Evolutionary conservation across 371 early-diverging fungal species (phyloP).

Genomic region (Neoconidiobolus thromboides): DNA sequence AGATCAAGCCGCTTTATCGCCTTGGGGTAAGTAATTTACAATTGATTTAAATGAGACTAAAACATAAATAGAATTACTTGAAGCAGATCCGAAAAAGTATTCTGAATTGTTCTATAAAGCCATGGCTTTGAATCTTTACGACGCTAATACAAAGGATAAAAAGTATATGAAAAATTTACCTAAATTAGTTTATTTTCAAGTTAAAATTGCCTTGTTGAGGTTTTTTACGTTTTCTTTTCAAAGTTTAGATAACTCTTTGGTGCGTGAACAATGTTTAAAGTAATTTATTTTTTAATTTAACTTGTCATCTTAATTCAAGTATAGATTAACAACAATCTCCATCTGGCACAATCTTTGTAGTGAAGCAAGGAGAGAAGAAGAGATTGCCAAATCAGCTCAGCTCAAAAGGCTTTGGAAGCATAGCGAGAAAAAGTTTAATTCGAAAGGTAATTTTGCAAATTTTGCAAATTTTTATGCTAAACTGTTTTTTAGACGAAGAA

Average conservation of each 20-base stretch:
- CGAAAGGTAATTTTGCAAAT: slow-evolving; percentile 17
- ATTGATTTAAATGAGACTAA: neutral
- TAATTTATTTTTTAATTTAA: neutral
- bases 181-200: neutral
- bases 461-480: neutral
- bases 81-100: neutral
- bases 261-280: neutral
- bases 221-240: neutral
- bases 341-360: slow-evolving; percentile 49
- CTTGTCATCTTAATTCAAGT: neutral
- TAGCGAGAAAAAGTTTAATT: slow-evolving; percentile 23
- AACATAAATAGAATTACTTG: neutral
- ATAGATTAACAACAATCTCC: slow-evolving; percentile 40
- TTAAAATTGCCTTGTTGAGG: neutral
- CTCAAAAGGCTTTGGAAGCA: slow-evolving; percentile 45
- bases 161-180: neutral
- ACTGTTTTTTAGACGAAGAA: neutral
- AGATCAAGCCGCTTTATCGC: neutral
- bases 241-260: neutral
- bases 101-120: neutral
- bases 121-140: neutral
- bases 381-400: slow-evolving; percentile 32
- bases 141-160: neutral
- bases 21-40: neutral
- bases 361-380: slow-evolving; percentile 21